Evolutionary conservation across 495 filamentous ascomycete genomes (phyloP), one percentile per base, ranked within the genome.

Genomic region (Neurospora sp.): DNA sequence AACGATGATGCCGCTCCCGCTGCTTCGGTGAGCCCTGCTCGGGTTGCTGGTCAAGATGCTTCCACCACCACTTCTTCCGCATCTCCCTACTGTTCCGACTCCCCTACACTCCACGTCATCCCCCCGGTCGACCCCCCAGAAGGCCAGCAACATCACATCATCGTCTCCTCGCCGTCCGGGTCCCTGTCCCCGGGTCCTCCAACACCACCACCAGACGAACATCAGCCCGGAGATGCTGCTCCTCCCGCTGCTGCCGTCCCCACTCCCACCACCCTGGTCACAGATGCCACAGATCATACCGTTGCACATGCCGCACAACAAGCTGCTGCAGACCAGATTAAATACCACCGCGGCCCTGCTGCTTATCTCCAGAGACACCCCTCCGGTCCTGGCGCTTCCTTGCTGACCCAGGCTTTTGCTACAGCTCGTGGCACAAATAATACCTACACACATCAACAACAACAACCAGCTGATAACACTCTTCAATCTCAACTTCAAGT

Each of bases 351-450:
- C 72, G 80, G 79, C 76, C 82, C 82, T 76, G 73, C 81, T 61
- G 78, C 76, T 18, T 66, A 66, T 72, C 76, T 75, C 72, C 80
- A 82, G 72, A 80, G 83, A 73, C 76, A 78, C 70, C 53, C 27
- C 27, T 66, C 53, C 53, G 53, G 53, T 66, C 81, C 79, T 76
- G 85, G 83, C 69, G 82, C 83, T 71, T 86, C 85, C 70, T 74
- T 86, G 75, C 83, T 86, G 75, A 83, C 84, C 70, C 82, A 86
- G 79, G 85, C 84, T 79, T 80, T 86, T 73, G 85, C 85, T 76
- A 84, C 83, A 80, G 85, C 85, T 74, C 85, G 85, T 77, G 85
- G 85, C 75, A 85, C 76, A 38, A 70, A 75, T 75, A 75, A 76
- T 27, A 71, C 2, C 27, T 31, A 31, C 27, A 31, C 27, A 42